Percentiles rank a stretch among this genome's conserved stretches.
Conservation (phyloP, 257 asterid genomes). For the Nicotiana paniculata region DNA sequence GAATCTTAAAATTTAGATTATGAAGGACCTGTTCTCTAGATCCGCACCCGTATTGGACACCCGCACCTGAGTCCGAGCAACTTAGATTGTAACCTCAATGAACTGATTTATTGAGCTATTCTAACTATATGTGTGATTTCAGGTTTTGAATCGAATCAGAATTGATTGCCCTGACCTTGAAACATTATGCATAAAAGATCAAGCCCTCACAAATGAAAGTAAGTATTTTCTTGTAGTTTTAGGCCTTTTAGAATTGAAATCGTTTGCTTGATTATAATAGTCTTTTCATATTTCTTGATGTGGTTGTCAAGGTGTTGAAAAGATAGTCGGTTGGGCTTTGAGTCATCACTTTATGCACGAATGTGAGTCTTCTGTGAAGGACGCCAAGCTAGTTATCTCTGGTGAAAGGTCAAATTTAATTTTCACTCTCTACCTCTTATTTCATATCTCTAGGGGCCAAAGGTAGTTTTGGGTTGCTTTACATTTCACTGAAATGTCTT, state of each 20-base stretch:
- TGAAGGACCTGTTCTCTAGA: too few relatives aligned
- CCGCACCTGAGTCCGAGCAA: too few relatives aligned
- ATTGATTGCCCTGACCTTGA: conserved; percentile 74
- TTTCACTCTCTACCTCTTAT: not conserved
- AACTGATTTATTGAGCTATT: not conserved
- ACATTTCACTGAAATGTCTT: not conserved
- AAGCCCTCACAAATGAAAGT: conserved; percentile 80
- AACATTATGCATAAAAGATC: conserved; percentile 65
- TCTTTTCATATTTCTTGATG: conserved; percentile 12
- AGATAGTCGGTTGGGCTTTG: conserved; percentile 77
- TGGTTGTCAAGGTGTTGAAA: conserved; percentile 54
- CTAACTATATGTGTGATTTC: conserved; percentile 6
- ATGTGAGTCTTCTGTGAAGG: conserved; percentile 40
- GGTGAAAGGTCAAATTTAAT: conserved; percentile 45
- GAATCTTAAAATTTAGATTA: too few relatives aligned
- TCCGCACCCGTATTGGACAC: too few relatives aligned
- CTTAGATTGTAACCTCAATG: not conserved
- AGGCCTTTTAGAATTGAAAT: conserved; percentile 7
- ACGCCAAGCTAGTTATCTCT: conserved; percentile 47
- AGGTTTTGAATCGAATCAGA: conserved; percentile 55
- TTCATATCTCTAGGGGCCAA: not conserved
- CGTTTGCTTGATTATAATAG: conserved; percentile 11
- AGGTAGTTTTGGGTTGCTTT: not conserved
- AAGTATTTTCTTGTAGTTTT: conserved; percentile 20
- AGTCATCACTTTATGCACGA: conserved; percentile 76